Evolutionary conservation across 2,329 filamentous ascomycete species (phyloP).

Genomic region (Penicillium sp.): DNA sequence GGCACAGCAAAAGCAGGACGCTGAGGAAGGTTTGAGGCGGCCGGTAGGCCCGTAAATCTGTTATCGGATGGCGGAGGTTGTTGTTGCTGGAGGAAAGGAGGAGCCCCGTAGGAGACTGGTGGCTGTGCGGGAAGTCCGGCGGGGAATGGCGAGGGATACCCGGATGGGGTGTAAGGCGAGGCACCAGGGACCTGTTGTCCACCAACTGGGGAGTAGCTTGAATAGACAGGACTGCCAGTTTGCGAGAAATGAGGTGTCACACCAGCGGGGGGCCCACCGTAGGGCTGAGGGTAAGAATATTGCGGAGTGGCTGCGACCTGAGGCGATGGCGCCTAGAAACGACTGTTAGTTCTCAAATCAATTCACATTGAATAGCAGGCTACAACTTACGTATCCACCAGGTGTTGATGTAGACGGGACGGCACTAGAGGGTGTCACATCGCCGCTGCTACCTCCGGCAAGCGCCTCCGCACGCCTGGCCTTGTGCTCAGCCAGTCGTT

Average conservation of each 20-base stretch:
- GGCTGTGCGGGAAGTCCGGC: conserved; percentile 29
- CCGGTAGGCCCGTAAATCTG: conserved; percentile 56
- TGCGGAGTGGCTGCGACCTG: conserved; percentile 40
- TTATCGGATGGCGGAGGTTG: conserved; percentile 41
- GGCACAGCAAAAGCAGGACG: conserved; percentile 59
- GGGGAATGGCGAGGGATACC: conserved; percentile 35
- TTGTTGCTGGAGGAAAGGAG: conserved; percentile 42
- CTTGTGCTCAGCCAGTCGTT: conserved; percentile 74
- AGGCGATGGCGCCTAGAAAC: conserved; percentile 42
- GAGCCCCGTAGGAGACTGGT: conserved; percentile 38
- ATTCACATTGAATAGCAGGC: neutral
- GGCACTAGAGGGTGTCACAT: conserved; percentile 55
- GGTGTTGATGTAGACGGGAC: conserved; percentile 52
- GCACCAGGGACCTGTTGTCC: conserved; percentile 36
- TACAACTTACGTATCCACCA: conserved; percentile 58
- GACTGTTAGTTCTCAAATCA: conserved; percentile 9
- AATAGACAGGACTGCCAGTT: conserved; percentile 40
- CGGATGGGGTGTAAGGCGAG: conserved; percentile 34
- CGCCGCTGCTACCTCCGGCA: conserved; percentile 57
- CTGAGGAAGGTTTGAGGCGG: conserved; percentile 59
- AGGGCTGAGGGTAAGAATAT: conserved; percentile 43
- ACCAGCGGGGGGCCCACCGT: conserved; percentile 40
- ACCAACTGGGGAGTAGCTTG: conserved; percentile 37
- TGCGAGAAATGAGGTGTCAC: conserved; percentile 42
- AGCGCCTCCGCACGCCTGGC: conserved; percentile 63